phyloP scores from a whole-genome alignment of 2,329 filamentous ascomycete genomes.

The Neofusicoccum cordaticola region DNA sequence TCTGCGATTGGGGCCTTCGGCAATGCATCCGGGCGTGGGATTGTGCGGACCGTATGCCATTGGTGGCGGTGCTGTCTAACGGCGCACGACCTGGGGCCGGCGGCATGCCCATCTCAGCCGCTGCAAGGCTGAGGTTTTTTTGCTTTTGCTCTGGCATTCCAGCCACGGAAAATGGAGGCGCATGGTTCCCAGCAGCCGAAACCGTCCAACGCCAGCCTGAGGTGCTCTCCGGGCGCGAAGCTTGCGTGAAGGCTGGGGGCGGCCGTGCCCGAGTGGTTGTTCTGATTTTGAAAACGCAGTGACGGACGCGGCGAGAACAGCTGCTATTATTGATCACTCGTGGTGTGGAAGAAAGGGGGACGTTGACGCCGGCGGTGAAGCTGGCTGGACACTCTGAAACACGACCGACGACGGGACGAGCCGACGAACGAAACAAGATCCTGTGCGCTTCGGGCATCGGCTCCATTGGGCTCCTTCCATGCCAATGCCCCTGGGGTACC shows the following conservation, averaged over 20 bases:
- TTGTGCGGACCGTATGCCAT: not conserved
- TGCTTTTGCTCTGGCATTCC: not conserved
- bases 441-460: not conserved
- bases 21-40: not conserved
- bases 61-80: not conserved
- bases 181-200: not conserved
- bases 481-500: not conserved
- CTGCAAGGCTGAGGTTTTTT: not conserved
- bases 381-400: not conserved
- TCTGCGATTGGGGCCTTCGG: not conserved
- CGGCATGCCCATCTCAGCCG: not conserved
- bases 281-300: not conserved
- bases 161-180: not conserved
- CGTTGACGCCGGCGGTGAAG: constrained; percentile 1
- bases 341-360: not conserved
- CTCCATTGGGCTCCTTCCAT: not conserved
- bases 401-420: not conserved
- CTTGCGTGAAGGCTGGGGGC: not conserved
- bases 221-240: not conserved
- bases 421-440: not conserved
- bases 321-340: not conserved
- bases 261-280: not conserved
- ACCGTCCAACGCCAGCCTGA: not conserved
- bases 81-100: not conserved
- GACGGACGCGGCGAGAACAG: not conserved